Percentiles rank a stretch among this genome's conserved stretches.
phyloP scores from a whole-genome alignment of 2,329 filamentous ascomycete genomes.

The Trichoderma semiorbis region DNA sequence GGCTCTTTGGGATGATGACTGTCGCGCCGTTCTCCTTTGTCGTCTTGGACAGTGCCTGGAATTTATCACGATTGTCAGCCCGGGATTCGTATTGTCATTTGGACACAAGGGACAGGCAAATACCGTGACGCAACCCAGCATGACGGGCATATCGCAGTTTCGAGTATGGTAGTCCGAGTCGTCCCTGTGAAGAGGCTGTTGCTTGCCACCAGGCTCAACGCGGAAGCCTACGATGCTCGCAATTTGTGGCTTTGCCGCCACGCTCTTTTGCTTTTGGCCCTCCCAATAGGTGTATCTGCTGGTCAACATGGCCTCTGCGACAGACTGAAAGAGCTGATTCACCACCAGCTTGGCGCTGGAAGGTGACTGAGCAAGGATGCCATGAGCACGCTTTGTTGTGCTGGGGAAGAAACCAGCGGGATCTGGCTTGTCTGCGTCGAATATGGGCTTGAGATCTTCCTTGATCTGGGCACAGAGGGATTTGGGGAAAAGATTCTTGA shows the following conservation, averaged over 20 bases:
- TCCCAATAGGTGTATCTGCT: slow-evolving; percentile 37
- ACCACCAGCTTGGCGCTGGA: slow-evolving; percentile 37
- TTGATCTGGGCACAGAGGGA: slow-evolving; percentile 35
- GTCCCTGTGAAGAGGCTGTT: slow-evolving; percentile 38
- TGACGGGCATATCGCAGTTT: slow-evolving; percentile 35
- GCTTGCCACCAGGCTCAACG: slow-evolving; percentile 38
- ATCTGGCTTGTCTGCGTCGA: slow-evolving; percentile 36
- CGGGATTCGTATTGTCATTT: background rate
- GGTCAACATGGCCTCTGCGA: slow-evolving; percentile 34
- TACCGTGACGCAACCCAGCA: slow-evolving; percentile 35
- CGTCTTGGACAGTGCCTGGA: slow-evolving; percentile 36
- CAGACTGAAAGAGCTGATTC: slow-evolving; percentile 33
- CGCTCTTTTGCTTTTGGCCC: slow-evolving; percentile 30
- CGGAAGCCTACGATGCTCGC: slow-evolving; percentile 37
- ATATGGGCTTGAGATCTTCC: slow-evolving; percentile 36
- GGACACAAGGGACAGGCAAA: background rate
- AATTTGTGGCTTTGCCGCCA: slow-evolving; percentile 36
- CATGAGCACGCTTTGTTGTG: slow-evolving; percentile 39
- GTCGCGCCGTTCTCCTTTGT: slow-evolving; percentile 42
- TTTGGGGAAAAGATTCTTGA: slow-evolving; percentile 33
- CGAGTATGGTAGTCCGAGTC: slow-evolving; percentile 31
- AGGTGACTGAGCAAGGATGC: slow-evolving; percentile 37
- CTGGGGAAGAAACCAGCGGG: slow-evolving; percentile 38
- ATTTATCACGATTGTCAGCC: background rate
- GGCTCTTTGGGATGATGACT: slow-evolving; percentile 38